phyloP scores from a whole-genome alignment of 192 early-diverging fungal species.

The Entomortierella parvispora region DNA sequence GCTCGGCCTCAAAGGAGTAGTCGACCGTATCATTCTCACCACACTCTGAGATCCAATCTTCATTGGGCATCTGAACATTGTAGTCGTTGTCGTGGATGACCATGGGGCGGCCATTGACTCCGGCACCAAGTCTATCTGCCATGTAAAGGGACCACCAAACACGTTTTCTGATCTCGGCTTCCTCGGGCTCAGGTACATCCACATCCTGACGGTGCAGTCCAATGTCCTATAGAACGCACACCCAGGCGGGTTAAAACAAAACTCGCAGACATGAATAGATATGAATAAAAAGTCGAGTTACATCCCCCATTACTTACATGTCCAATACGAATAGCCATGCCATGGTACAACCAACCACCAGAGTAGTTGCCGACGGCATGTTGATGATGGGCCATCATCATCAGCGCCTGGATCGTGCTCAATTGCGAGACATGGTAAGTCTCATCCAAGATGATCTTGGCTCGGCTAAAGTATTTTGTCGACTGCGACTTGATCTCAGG shows the following conservation, averaged over 20 bases:
- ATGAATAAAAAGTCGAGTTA: too few relatives aligned
- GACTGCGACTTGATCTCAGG: conserved; percentile 34
- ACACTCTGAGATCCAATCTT: conserved; percentile 8
- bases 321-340: conserved; percentile 57
- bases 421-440: conserved; percentile 64
- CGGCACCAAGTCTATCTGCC: conserved; percentile 6
- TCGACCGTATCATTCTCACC: not conserved
- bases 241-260: too few relatives aligned
- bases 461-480: conserved; percentile 66
- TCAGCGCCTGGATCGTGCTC: conserved; percentile 67
- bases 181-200: conserved; percentile 2
- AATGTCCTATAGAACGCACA: conserved; percentile 8
- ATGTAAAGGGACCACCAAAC: conserved; percentile 20
- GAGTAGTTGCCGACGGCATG: conserved; percentile 69
- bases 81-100: conserved; percentile 15
- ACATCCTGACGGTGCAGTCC: conserved; percentile 14
- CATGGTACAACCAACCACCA: conserved; percentile 72
- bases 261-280: too few relatives aligned
- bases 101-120: conserved; percentile 6
- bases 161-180: conserved; percentile 17
- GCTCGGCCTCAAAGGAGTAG: conserved; percentile 3
- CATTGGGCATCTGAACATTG: conserved; percentile 21
- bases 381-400: conserved; percentile 72
- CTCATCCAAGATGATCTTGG: conserved; percentile 72
- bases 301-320: too few relatives aligned